These are phyloP conservation scores for Botrytis porri DNA, from an alignment of 2,329 filamentous ascomycete species.

Conservation along the genomic window DNA sequence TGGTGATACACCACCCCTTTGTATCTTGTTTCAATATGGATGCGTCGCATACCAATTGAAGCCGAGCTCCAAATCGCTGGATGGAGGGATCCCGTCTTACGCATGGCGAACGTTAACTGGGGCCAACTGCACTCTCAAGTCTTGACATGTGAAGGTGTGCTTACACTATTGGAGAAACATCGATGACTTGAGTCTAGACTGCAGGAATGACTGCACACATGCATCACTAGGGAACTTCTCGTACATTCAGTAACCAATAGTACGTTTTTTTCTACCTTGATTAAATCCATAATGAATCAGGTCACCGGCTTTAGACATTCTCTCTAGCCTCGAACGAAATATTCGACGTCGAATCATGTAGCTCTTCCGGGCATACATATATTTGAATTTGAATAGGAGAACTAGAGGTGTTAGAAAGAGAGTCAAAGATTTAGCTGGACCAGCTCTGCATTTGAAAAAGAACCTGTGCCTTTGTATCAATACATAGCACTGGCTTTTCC, in stretches of 20 bases:
- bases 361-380: background rate
- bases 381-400: background rate
- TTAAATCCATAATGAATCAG: background rate
- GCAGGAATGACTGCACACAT: background rate
- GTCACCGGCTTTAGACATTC: background rate
- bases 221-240: background rate
- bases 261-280: no score
- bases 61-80: background rate
- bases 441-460: background rate
- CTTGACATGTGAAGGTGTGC: slow-evolving; percentile 4
- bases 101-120: background rate
- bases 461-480: background rate
- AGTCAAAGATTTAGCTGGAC: background rate
- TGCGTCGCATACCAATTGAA: background rate
- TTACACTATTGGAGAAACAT: background rate
- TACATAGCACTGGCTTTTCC: background rate
- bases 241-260: background rate
- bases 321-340: background rate
- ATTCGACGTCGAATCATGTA: background rate
- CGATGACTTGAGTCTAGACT: background rate
- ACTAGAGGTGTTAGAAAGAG: background rate
- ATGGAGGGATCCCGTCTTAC: background rate
- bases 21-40: background rate
- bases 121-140: background rate
- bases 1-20: background rate